These are phyloP conservation scores for Penicillium canariense DNA, from an alignment of 495 filamentous ascomycete genomes.

Conservation along the genomic window DNA sequence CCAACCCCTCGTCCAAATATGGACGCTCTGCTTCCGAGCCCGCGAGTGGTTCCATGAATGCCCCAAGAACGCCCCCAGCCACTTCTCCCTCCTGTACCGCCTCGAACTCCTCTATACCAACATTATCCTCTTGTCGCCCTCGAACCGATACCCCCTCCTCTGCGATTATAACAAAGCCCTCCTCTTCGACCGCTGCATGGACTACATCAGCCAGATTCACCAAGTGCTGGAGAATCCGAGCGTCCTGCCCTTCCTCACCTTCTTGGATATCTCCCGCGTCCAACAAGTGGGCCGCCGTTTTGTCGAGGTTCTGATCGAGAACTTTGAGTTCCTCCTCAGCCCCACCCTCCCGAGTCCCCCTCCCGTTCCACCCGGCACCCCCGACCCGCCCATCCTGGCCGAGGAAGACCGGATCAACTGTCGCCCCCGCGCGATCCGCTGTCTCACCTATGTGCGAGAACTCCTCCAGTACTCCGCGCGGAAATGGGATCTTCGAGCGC, in stretches of 20 bases:
- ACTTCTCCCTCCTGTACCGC: constrained; percentile 67
- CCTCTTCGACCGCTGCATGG: constrained; percentile 78
- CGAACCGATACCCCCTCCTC: constrained; percentile 59
- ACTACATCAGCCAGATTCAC: constrained; percentile 54
- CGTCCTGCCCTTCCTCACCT: constrained; percentile 33
- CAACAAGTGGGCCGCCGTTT: constrained; percentile 37
- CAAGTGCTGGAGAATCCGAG: constrained; percentile 35
- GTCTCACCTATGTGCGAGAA: constrained; percentile 32
- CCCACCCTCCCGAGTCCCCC: constrained; percentile 32
- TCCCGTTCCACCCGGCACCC: constrained; percentile 33
- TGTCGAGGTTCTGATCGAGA: constrained; percentile 29
- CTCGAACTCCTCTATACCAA: constrained; percentile 83
- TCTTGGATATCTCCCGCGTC: constrained; percentile 41
- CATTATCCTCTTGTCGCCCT: constrained; percentile 77
- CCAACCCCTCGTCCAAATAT: constrained; percentile 57
- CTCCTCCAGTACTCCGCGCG: constrained; percentile 33
- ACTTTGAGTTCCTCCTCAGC: constrained; percentile 38
- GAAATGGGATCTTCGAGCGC: constrained; percentile 34
- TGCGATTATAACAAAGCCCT: constrained; percentile 67
- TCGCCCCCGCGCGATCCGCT: constrained; percentile 35
- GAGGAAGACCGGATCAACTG: constrained; percentile 38
- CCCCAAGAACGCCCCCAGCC: constrained; percentile 54
- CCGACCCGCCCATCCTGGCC: constrained; percentile 36
- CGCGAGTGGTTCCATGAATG: constrained; percentile 64
- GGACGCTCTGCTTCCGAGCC: constrained; percentile 62